Percentiles rank a stretch among this genome's conserved stretches.
phyloP scores from a whole-genome alignment of 192 early-diverging fungal genomes.

The Spinellus fusiger region DNA sequence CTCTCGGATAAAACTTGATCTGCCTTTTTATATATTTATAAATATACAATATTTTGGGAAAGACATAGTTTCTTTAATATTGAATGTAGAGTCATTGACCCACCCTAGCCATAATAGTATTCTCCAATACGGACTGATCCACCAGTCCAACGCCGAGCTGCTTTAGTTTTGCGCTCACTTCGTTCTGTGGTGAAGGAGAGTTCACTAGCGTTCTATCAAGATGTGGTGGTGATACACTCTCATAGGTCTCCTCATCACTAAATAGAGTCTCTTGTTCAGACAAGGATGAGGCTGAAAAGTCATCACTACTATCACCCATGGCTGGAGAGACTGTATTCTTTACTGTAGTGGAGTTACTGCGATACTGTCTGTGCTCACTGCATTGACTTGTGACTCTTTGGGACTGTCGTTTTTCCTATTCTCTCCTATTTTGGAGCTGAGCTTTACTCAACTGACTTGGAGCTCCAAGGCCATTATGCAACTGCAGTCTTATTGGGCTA shows the following conservation, averaged over 20 bases:
- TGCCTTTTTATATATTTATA: slow-evolving; percentile 28
- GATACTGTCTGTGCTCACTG: too few relatives aligned
- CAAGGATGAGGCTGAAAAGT: not conserved
- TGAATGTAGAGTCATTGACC: not conserved
- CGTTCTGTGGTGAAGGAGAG: not conserved
- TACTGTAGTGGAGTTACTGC: too few relatives aligned
- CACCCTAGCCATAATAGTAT: slow-evolving; percentile 56
- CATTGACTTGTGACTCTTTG: too few relatives aligned
- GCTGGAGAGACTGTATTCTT: not conserved
- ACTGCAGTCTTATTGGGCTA: too few relatives aligned
- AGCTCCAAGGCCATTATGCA: too few relatives aligned
- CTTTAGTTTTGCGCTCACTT: slow-evolving; percentile 10
- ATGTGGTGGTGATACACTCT: not conserved
- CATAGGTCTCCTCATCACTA: not conserved
- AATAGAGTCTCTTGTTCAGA: not conserved
- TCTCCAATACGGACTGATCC: slow-evolving; percentile 63
- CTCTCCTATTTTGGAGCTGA: too few relatives aligned
- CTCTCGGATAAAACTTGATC: slow-evolving; percentile 51
- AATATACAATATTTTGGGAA: not conserved
- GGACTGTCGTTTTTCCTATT: too few relatives aligned
- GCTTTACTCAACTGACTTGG: too few relatives aligned
- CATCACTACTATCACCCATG: not conserved
- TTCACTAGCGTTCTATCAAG: not conserved
- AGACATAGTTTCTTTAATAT: not conserved
- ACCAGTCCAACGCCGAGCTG: slow-evolving; percentile 39